A percentile compares a stretch with the other conserved stretches of the same genome.
phyloP scores from a whole-genome alignment of 169 alveolate species.

The Plasmodium falciparum region DNA sequence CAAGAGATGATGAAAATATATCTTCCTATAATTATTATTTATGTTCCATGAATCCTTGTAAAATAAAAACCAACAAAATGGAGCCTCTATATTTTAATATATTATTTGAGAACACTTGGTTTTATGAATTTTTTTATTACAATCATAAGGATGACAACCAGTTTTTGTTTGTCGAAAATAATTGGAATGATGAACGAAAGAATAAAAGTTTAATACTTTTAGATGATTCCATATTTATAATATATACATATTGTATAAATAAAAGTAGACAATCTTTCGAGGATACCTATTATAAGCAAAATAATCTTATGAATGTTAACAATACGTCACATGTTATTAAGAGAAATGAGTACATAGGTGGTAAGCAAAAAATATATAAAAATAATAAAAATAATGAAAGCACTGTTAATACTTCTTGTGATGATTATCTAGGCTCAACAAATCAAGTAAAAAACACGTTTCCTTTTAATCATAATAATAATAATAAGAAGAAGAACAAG shows the following conservation, averaged over 20 bases:
- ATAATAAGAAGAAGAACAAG: too few species aligned
- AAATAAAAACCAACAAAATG: conserved; percentile 28
- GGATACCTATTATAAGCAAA: too few species aligned
- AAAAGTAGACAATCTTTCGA: not conserved
- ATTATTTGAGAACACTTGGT: conserved; percentile 21
- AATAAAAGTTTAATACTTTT: conserved; percentile 12
- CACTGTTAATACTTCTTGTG: too few species aligned
- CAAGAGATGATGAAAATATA: conserved; percentile 14
- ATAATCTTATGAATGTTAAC: too few species aligned
- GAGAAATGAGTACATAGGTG: too few species aligned
- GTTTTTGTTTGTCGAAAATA: conserved; percentile 7
- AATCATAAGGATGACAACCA: not conserved
- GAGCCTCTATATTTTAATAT: conserved; percentile 12
- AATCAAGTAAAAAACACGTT: too few species aligned
- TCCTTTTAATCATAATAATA: too few species aligned
- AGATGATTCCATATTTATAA: conserved; percentile 11
- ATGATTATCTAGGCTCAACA: too few species aligned
- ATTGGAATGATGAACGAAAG: not conserved
- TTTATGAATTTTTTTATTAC: conserved; percentile 11
- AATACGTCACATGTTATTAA: too few species aligned
- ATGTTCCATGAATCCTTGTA: conserved; percentile 15
- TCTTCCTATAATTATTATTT: conserved; percentile 17
- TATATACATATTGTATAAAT: conserved; percentile 29
- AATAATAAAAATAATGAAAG: too few species aligned
- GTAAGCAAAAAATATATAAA: too few species aligned